Conservation (phyloP, 2,329 filamentous ascomycete species). For the Sporothrix inflata region DNA sequence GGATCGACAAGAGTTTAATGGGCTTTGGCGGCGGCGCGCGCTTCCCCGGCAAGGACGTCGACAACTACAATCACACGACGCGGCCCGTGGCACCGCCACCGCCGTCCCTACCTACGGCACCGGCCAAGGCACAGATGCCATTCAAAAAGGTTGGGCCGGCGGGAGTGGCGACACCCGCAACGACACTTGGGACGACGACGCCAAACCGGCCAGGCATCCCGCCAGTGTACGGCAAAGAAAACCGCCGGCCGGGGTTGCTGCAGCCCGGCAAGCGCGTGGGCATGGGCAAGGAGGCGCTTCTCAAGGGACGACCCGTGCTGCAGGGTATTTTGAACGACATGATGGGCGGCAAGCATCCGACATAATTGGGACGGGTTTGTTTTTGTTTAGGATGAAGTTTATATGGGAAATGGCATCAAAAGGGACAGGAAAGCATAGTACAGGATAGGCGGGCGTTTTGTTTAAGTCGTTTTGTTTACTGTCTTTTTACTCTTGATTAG, state of each 20-base stretch:
- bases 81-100: background rate
- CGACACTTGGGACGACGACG: background rate
- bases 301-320: constrained; percentile 70
- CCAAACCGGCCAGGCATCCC: background rate
- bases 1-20: constrained; percentile 1
- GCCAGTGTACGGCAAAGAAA: constrained; percentile 39
- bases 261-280: constrained; percentile 57
- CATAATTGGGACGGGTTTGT: background rate
- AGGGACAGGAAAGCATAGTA: background rate
- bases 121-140: background rate
- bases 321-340: constrained; percentile 79
- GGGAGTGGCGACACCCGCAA: too few relatives aligned
- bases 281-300: constrained; percentile 62
- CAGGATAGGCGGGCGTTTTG: constrained; percentile 4
- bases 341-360: constrained; percentile 39
- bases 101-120: background rate
- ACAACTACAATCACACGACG: background rate
- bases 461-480: background rate
- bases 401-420: background rate
- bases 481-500: background rate
- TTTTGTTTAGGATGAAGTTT: background rate
- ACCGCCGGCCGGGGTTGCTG: constrained; percentile 45
- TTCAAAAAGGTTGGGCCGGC: background rate
- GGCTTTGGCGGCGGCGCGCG: constrained; percentile 4
- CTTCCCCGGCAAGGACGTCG: constrained; percentile 1